These are phyloP conservation scores for Bruguiera parviflora DNA, from an alignment of 345 rosid species.

Conservation along the genomic window DNA sequence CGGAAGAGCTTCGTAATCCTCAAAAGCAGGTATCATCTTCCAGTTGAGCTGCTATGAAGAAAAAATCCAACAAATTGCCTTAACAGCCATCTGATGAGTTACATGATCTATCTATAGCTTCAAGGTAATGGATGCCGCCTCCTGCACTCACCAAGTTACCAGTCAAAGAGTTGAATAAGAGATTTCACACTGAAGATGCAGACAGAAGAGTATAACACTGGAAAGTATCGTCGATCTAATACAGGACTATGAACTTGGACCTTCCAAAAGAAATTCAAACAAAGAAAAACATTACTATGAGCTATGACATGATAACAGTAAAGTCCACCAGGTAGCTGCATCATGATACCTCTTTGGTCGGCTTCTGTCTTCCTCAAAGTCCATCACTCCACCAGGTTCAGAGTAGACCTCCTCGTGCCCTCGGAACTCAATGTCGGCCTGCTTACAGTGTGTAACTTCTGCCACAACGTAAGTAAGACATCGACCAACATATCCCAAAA, in stretches of 20 bases:
- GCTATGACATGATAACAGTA: too few species aligned
- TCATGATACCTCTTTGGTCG: conserved; percentile 79
- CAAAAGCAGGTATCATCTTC: conserved; percentile 26
- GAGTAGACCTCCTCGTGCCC: conserved; percentile 87
- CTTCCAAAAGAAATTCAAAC: too few species aligned
- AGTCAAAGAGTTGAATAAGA: too few species aligned
- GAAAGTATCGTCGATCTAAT: too few species aligned
- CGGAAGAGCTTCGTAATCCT: conserved; percentile 17
- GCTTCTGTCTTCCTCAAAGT: conserved; percentile 85
- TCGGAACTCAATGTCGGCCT: conserved; percentile 83
- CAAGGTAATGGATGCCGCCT: conserved; percentile 68
- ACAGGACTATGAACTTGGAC: too few species aligned
- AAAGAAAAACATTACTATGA: background rate
- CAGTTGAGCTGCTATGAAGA: conserved; percentile 24
- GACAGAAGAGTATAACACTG: too few species aligned
- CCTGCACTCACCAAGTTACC: conserved; percentile 40
- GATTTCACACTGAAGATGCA: too few species aligned
- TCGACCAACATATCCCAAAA: conserved; percentile 63
- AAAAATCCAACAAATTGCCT: conserved; percentile 32
- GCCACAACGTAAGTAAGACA: conserved; percentile 99
- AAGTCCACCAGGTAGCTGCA: background rate
- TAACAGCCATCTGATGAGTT: conserved; percentile 17
- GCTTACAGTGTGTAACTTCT: conserved; percentile 96
- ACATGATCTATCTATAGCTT: conserved; percentile 30
- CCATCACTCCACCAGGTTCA: conserved; percentile 99